phyloP scores from a whole-genome alignment of 2,329 filamentous ascomycete genomes.

The Trichoderma breve region DNA sequence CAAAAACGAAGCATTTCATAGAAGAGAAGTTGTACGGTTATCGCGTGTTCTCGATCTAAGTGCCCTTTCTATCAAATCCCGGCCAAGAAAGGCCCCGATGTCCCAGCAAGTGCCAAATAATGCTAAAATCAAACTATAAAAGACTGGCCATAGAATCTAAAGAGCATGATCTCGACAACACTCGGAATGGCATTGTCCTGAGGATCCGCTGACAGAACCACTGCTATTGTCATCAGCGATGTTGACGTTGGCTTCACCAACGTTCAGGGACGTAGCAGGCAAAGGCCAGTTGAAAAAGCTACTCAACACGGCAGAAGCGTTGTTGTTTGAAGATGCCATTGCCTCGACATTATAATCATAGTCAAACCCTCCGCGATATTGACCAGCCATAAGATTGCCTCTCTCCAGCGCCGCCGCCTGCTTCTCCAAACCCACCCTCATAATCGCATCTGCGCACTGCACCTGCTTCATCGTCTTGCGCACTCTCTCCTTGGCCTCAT shows the following conservation, averaged over 20 bases:
- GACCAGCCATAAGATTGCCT: background rate
- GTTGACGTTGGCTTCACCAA: background rate
- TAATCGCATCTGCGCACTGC: background rate
- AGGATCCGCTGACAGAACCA: background rate
- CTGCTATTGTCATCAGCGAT: background rate
- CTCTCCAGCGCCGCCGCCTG: background rate
- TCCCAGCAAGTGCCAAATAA: background rate
- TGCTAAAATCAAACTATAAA: background rate
- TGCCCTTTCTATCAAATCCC: background rate
- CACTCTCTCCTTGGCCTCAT: background rate
- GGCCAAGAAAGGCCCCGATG: background rate
- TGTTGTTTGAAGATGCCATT: background rate
- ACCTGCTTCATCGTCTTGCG: background rate
- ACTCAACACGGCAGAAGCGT: background rate
- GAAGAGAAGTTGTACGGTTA: background rate
- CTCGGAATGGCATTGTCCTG: background rate
- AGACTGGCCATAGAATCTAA: background rate
- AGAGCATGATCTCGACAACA: background rate
- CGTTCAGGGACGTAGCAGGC: background rate
- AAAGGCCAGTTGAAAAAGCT: slow-evolving; percentile 11
- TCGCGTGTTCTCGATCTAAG: background rate
- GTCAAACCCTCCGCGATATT: background rate
- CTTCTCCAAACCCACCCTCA: background rate
- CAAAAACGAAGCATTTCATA: background rate
- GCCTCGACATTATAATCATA: background rate